These are phyloP conservation scores for Diaporthe caulivora DNA, from an alignment of 2,329 filamentous ascomycete species.

Conservation along the genomic window DNA sequence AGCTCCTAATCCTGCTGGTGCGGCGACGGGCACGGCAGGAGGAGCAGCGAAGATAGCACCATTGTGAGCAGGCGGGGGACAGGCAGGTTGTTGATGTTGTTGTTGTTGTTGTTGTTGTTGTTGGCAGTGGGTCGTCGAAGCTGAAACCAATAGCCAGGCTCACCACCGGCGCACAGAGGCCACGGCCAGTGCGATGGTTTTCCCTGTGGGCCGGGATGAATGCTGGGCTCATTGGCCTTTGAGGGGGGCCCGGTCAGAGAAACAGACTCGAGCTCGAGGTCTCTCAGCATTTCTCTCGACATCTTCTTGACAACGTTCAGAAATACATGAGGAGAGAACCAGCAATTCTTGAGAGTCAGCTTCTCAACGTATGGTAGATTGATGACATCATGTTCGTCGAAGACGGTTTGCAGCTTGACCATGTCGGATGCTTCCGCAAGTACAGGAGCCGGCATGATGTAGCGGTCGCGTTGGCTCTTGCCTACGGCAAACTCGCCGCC, in stretches of 20 bases:
- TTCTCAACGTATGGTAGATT: conserved; percentile 68
- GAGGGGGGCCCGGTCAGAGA: conserved; percentile 68
- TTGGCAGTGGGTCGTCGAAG: conserved; percentile 22
- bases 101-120: conserved; percentile 3
- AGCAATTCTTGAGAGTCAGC: conserved; percentile 77
- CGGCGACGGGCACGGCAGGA: neutral
- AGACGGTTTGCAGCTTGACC: conserved; percentile 42
- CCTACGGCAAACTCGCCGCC: conserved; percentile 77
- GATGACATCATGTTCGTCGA: conserved; percentile 55
- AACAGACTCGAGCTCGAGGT: conserved; percentile 72
- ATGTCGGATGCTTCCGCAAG: conserved; percentile 50
- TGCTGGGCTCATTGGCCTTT: conserved; percentile 15
- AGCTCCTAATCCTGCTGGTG: neutral
- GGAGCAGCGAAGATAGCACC: neutral
- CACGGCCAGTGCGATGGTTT: conserved; percentile 40
- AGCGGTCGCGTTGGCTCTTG: conserved; percentile 70
- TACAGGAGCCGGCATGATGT: conserved; percentile 73
- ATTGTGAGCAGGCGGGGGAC: neutral
- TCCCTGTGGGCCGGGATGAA: conserved; percentile 30
- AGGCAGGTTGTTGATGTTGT: neutral
- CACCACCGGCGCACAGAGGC: conserved; percentile 40
- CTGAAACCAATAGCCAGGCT: conserved; percentile 37
- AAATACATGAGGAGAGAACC: conserved; percentile 72
- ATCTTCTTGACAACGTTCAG: conserved; percentile 63
- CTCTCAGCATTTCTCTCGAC: conserved; percentile 60